Evolutionary conservation across 805 yeast genomes (phyloP).

Genomic region (Wickerhamomyces silvicola): DNA sequence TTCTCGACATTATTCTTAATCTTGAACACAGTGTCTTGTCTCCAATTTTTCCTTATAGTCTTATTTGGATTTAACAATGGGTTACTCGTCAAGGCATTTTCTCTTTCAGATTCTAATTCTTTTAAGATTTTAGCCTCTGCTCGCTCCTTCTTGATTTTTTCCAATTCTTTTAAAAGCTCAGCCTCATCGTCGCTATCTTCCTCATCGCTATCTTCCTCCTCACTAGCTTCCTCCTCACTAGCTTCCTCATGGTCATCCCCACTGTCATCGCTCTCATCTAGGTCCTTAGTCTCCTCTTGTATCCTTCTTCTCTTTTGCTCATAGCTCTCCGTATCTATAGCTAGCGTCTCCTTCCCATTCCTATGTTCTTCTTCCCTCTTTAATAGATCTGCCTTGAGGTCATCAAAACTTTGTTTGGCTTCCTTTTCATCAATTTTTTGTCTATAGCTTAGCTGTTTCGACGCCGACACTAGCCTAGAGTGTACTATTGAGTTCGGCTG

Average conservation of each 20-base stretch:
- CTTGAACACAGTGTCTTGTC: conserved; percentile 27
- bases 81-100: conserved; percentile 20
- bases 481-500: conserved; percentile 43
- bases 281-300: conserved; percentile 5
- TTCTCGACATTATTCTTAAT: conserved; percentile 17
- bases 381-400: conserved; percentile 15
- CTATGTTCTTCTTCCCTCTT: conserved; percentile 15
- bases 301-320: conserved; percentile 11
- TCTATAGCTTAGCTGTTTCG: conserved; percentile 45
- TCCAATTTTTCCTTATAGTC: conserved; percentile 25
- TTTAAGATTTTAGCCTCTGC: conserved; percentile 21
- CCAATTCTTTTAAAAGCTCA: conserved; percentile 36
- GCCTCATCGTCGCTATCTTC: conserved; percentile 33
- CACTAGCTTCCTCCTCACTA: conserved; percentile 34
- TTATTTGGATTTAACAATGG: conserved; percentile 19
- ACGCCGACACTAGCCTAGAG: conserved; percentile 48
- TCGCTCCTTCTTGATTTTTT: conserved; percentile 31
- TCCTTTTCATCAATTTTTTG: conserved; percentile 7
- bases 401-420: conserved; percentile 13
- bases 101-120: conserved; percentile 20
- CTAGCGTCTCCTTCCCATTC: not conserved
- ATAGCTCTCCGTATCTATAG: conserved; percentile 4
- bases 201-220: conserved; percentile 29
- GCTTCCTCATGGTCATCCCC: conserved; percentile 28
- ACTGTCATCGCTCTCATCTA: conserved; percentile 17